phyloP scores from a whole-genome alignment of 1,139 yeast genomes.

The Protomyces macrosporus region DNA sequence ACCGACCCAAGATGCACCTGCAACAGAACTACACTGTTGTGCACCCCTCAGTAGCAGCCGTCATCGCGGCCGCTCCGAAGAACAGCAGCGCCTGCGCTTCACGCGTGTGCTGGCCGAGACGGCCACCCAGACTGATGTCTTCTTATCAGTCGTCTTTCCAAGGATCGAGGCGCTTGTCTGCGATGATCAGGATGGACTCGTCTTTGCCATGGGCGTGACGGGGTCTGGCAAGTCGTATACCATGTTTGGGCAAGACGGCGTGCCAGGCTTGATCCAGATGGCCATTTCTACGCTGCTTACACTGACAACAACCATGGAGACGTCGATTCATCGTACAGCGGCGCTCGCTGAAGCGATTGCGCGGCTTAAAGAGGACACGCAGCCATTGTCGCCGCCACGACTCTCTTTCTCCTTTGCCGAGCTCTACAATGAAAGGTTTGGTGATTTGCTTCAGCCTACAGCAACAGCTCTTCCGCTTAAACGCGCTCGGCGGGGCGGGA shows the following conservation, averaged over 20 bases:
- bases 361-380: neutral
- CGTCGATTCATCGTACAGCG: neutral
- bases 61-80: no score
- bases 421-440: slow-evolving; percentile 39
- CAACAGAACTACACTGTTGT: no score
- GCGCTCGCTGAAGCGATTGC: neutral
- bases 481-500: neutral
- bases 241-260: slow-evolving; percentile 34
- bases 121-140: slow-evolving; percentile 8
- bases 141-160: neutral
- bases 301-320: neutral
- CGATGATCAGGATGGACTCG: slow-evolving; percentile 39
- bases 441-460: slow-evolving; percentile 33
- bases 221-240: slow-evolving; percentile 47
- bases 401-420: slow-evolving; percentile 39
- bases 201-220: slow-evolving; percentile 50
- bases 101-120: neutral
- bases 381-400: neutral
- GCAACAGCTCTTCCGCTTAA: neutral
- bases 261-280: slow-evolving; percentile 37
- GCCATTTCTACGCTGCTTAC: slow-evolving; percentile 45
- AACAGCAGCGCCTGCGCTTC: neutral
- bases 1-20: no score
- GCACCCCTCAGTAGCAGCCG: no score
- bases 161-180: neutral